Conservation (phyloP, 345 rosid genomes). For the Eucalyptus pauciflora region DNA sequence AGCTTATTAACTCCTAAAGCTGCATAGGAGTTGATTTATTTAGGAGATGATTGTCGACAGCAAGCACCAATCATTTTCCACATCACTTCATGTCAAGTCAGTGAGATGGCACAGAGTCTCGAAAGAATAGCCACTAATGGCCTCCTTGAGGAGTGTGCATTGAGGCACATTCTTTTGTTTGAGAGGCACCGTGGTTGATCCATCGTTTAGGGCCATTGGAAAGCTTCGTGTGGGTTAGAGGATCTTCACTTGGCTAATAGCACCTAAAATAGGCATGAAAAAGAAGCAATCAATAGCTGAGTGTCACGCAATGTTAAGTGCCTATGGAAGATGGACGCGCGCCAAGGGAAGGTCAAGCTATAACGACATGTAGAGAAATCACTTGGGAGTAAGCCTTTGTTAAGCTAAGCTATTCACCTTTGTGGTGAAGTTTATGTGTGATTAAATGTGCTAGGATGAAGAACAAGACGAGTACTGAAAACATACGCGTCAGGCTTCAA, state of each 20-base stretch:
- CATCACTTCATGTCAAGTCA: neutral
- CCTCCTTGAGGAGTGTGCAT: neutral
- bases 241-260: neutral
- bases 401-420: neutral
- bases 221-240: neutral
- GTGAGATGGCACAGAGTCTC: neutral
- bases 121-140: neutral
- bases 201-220: neutral
- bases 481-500: neutral
- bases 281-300: neutral
- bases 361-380: neutral
- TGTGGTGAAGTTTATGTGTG: neutral
- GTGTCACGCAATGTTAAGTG: neutral
- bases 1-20: neutral
- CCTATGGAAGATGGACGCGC: neutral
- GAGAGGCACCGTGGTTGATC: neutral
- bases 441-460: neutral
- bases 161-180: neutral
- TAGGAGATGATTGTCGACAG: neutral
- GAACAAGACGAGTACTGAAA: neutral
- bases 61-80: neutral
- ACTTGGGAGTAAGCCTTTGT: neutral
- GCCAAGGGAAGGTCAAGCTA: neutral
- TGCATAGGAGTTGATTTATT: neutral
- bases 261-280: neutral